phyloP scores from a whole-genome alignment of 106 monocot genomes.

The Allium cepa region DNA sequence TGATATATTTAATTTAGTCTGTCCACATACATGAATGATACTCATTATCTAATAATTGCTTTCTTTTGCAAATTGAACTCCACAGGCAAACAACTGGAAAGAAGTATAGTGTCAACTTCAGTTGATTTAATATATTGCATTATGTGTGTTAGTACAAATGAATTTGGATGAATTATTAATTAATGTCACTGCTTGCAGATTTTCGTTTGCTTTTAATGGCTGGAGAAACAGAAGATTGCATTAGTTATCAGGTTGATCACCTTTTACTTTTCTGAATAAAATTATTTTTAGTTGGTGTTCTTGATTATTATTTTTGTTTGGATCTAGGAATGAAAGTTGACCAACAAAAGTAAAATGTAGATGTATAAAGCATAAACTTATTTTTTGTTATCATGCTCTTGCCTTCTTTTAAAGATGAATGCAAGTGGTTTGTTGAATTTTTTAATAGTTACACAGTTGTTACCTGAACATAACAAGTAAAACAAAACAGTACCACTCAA shows the following conservation, averaged over 20 bases:
- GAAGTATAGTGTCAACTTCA: no score
- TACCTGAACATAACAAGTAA: no score
- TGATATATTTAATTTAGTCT: no score
- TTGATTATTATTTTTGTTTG: background rate
- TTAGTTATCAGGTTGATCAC: conserved; percentile 13
- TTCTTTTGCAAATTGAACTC: no score
- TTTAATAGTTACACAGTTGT: background rate
- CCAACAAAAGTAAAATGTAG: background rate
- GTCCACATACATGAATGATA: no score
- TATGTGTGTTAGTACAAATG: no score
- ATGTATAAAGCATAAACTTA: background rate
- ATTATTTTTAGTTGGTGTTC: background rate
- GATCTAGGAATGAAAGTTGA: background rate
- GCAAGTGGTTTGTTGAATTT: background rate
- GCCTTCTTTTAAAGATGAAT: background rate
- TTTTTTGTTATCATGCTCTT: no score
- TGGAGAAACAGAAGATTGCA: conserved; percentile 17
- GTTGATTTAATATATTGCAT: no score
- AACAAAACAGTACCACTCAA: no score
- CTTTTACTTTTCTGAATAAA: background rate
- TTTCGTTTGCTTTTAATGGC: conserved; percentile 8
- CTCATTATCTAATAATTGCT: no score
- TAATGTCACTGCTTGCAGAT: conserved; percentile 1
- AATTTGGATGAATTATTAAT: background rate
- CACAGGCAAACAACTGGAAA: no score